Evolutionary conservation across 2,329 filamentous ascomycete genomes (phyloP), one percentile per base, ranked within the genome.

Genomic region (Trichoderma sp.): DNA sequence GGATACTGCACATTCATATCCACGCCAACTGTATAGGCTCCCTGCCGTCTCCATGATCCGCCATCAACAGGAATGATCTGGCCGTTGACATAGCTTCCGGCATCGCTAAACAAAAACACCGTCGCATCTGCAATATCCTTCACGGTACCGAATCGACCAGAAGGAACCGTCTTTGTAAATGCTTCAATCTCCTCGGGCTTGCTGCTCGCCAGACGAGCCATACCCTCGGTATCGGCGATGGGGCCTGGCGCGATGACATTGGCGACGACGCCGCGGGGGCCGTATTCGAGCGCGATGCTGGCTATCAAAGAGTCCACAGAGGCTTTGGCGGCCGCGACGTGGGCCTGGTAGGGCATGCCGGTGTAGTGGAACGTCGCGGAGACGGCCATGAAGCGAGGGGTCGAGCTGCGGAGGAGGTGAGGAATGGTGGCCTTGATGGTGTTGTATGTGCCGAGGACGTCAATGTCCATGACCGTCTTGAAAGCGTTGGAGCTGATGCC

Each of bases 401-500:
- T 73, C 1, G 92, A 90, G n/a, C 93, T 96, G 74, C 88, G 85
- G 14, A 93, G 81, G 3, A 99, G 87, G 75, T 97, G 87, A 0
- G 93, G 93, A 40, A 97, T 83, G 0, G 93, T 96, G 4, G 95
- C 94, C 82, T 98, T 98, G 76, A 97, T 86, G 3, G 94, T 97
- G 83, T 98, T 97, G 83, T 92, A 99, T 19, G 92, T 96, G 37
- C 96, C 96, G 43, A 98, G 81, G 3, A 97, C 91, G 78, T 98
- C 96, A 76, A 99, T 99, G 71, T 98, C 96, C 75, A 98, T 95
- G 73, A 99, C 96, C 0, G 92, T 86, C 80, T 94, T 96, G 88
- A 99, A 97, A 4, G 93, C 96, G 77, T 98, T 98, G 70, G 92
- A 82, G 52, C 89, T 93, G 61, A 98, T 87, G 71, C 91, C 91